Percentiles rank a stretch among this genome's conserved stretches.
phyloP scores from a whole-genome alignment of 805 yeast genomes.

The Clavispora vitiphila region DNA sequence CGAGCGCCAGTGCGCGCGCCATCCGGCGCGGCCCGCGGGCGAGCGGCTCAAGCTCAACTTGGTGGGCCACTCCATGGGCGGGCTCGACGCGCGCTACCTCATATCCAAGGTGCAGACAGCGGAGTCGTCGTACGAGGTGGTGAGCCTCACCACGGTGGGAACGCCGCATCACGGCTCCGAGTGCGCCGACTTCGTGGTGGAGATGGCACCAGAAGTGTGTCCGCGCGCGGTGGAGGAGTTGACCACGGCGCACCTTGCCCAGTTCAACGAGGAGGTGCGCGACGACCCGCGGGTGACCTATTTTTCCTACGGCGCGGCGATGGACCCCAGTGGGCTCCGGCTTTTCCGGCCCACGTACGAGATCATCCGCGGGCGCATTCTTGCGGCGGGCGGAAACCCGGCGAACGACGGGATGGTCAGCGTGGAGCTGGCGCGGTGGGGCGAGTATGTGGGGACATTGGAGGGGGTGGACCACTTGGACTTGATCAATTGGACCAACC shows the following conservation, averaged over 20 bases:
- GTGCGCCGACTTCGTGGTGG: constrained; percentile 65
- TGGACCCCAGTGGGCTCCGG: constrained; percentile 57
- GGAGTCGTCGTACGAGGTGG: constrained; percentile 48
- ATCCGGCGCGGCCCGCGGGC: constrained; percentile 10
- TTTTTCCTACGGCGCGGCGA: constrained; percentile 79
- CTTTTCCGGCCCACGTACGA: constrained; percentile 62
- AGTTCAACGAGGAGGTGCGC: constrained; percentile 48
- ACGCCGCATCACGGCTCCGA: constrained; percentile 89
- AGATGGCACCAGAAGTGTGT: constrained; percentile 14
- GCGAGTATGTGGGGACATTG: constrained; percentile 72
- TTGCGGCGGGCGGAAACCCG: not conserved
- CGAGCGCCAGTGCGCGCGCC: constrained; percentile 20
- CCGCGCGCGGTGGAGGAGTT: constrained; percentile 54
- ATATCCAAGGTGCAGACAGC: constrained; percentile 45
- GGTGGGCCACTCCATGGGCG: constrained; percentile 93
- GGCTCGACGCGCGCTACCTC: constrained; percentile 75
- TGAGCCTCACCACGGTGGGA: constrained; percentile 75
- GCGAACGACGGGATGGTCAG: constrained; percentile 83
- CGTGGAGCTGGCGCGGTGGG: constrained; percentile 77
- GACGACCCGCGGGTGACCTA: constrained; percentile 64
- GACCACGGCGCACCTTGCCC: constrained; percentile 48
- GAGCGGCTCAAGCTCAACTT: constrained; percentile 55
- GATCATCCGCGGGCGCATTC: constrained; percentile 38
- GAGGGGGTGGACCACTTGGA: constrained; percentile 81
- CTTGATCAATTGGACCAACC: constrained; percentile 75